Conservation (phyloP, 305 asterid genomes). For the Stenogyne calaminthoides region DNA sequence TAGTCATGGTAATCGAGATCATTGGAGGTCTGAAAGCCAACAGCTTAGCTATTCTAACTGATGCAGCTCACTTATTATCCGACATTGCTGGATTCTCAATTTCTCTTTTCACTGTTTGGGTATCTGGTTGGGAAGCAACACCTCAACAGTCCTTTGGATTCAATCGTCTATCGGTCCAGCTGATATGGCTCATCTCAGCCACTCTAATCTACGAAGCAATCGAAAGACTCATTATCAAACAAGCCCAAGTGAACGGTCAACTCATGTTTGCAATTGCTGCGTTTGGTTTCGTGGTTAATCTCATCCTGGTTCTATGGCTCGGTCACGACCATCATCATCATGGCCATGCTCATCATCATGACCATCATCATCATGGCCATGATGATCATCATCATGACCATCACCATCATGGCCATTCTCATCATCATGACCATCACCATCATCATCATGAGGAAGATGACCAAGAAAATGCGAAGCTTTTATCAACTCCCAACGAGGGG, state of each 20-base stretch:
- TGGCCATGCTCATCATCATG: slow-evolving; percentile 41
- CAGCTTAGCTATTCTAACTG: slow-evolving; percentile 76
- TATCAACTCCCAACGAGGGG: slow-evolving; percentile 34
- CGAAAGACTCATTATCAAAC: slow-evolving; percentile 46
- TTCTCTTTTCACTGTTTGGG: slow-evolving; percentile 69
- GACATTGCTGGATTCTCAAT: slow-evolving; percentile 69
- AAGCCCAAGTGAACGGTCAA: slow-evolving; percentile 48
- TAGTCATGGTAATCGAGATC: slow-evolving; percentile 64
- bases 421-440: no score
- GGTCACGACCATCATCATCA: slow-evolving; percentile 70
- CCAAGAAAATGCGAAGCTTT: slow-evolving; percentile 40
- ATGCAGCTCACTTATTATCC: slow-evolving; percentile 73
- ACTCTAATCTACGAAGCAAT: slow-evolving; percentile 64
- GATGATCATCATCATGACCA: slow-evolving; percentile 23
- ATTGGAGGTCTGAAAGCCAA: slow-evolving; percentile 71
- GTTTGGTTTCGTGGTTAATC: slow-evolving; percentile 67
- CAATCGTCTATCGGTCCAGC: slow-evolving; percentile 65
- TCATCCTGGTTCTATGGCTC: slow-evolving; percentile 57
- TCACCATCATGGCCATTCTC: no score
- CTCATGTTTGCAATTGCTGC: slow-evolving; percentile 72
- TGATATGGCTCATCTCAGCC: slow-evolving; percentile 71
- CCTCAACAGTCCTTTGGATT: slow-evolving; percentile 68
- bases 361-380: no score
- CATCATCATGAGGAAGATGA: slow-evolving; percentile 40
- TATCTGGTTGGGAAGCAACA: slow-evolving; percentile 70